Percentiles rank a stretch among this genome's conserved stretches.
Evolutionary conservation across 2,329 filamentous ascomycete genomes (phyloP).

Genomic region (Colletotrichum sp.): DNA sequence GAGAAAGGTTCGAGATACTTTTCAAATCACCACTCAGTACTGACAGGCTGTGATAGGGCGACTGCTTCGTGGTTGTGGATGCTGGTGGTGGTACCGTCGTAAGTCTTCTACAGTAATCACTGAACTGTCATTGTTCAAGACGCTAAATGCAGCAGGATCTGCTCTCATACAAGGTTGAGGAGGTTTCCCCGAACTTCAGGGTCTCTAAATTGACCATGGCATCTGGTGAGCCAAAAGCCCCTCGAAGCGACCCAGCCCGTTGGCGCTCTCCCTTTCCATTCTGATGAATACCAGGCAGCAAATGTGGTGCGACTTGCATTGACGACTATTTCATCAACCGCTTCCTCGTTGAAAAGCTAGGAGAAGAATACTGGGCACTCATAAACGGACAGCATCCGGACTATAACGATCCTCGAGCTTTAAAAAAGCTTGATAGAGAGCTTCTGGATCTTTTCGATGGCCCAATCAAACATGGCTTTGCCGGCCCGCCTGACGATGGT

Average conservation of each 20-base stretch:
- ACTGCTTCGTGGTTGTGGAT: slow-evolving; percentile 35
- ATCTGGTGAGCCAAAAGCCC: background rate
- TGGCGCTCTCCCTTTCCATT: background rate
- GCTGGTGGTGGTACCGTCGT: slow-evolving; percentile 34
- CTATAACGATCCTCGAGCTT: background rate
- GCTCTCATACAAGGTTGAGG: slow-evolving; percentile 27
- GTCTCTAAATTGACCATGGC: slow-evolving; percentile 18
- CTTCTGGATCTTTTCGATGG: slow-evolving; percentile 16
- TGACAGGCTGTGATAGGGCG: background rate
- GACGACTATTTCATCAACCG: slow-evolving; percentile 4
- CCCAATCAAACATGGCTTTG: slow-evolving; percentile 19
- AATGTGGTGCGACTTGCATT: slow-evolving; percentile 15
- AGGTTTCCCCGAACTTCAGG: slow-evolving; percentile 19
- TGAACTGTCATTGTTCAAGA: background rate
- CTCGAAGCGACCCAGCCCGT: too few species aligned
- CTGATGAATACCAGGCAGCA: background rate
- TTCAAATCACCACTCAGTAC: too few species aligned
- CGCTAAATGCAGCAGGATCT: slow-evolving; percentile 23
- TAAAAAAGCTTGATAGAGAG: background rate
- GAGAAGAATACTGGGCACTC: background rate
- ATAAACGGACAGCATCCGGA: background rate
- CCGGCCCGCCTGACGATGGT: background rate
- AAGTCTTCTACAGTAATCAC: background rate
- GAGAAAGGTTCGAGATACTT: background rate
- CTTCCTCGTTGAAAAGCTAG: background rate